Evolutionary conservation across 2,329 filamentous ascomycete species (phyloP).

Genomic region (Fusarium sp.): DNA sequence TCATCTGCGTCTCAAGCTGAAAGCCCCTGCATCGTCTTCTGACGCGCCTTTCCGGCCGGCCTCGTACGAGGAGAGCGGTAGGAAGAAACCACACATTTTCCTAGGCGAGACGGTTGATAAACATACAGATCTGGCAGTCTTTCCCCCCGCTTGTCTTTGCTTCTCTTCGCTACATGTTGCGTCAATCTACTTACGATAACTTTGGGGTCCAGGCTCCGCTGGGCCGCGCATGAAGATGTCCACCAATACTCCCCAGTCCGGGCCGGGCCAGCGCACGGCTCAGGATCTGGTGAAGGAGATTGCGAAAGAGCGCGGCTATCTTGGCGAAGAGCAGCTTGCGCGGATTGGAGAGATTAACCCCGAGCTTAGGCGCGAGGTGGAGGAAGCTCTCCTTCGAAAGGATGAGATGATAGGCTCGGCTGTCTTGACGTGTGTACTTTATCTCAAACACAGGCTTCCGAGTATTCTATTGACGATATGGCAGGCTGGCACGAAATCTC

Average conservation of each 20-base stretch:
- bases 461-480: neutral
- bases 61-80: conserved; percentile 14
- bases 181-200: neutral
- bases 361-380: conserved; percentile 27
- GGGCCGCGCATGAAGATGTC: neutral
- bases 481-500: conserved; percentile 54
- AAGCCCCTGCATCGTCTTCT: conserved; percentile 24
- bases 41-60: conserved; percentile 3
- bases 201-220: conserved; percentile 8
- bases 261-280: conserved; percentile 3
- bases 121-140: neutral
- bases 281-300: conserved; percentile 32
- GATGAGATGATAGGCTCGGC: conserved; percentile 39
- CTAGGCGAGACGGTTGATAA: neutral
- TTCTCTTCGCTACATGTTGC: neutral
- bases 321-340: conserved; percentile 32
- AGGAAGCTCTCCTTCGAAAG: conserved; percentile 36
- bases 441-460: neutral
- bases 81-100: neutral
- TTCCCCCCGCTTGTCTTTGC: neutral
- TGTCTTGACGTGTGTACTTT: conserved; percentile 32
- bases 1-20: conserved; percentile 16
- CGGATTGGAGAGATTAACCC: conserved; percentile 27
- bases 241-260: neutral
- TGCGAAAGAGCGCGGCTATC: conserved; percentile 35